Conservation (phyloP, 2,329 filamentous ascomycete species). For the Colletotrichum cuscutae region DNA sequence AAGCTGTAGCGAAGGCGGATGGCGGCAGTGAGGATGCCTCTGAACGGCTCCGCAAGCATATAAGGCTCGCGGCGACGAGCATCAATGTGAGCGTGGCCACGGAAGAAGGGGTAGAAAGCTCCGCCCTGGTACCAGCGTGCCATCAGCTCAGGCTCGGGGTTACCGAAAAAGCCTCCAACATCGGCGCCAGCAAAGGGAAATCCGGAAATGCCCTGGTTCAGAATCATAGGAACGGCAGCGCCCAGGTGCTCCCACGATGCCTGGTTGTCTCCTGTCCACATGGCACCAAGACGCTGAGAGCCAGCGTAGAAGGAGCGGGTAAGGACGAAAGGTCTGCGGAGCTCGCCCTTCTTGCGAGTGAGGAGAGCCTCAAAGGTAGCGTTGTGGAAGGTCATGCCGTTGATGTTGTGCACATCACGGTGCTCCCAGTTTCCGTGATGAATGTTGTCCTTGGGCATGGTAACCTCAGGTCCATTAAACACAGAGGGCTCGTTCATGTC, state of each 20-base stretch:
- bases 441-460: slow-evolving; percentile 98
- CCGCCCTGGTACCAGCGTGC: slow-evolving; percentile 97
- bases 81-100: slow-evolving; percentile 96
- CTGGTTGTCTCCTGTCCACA: slow-evolving; percentile 99
- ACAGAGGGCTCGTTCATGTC: slow-evolving; percentile 99
- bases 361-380: slow-evolving; percentile 89
- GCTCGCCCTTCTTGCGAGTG: slow-evolving; percentile 86
- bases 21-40: slow-evolving; percentile 85
- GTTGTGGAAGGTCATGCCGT: slow-evolving; percentile 95
- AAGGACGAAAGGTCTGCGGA: slow-evolving; percentile 88
- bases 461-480: slow-evolving; percentile 97
- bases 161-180: slow-evolving; percentile 97
- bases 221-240: slow-evolving; percentile 91
- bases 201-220: slow-evolving; percentile 91
- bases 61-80: slow-evolving; percentile 95
- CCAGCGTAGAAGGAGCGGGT: slow-evolving; percentile 94
- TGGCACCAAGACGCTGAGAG: slow-evolving; percentile 88
- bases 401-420: slow-evolving; percentile 94
- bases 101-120: slow-evolving; percentile 98
- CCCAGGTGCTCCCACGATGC: slow-evolving; percentile 91
- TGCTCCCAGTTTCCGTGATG: slow-evolving; percentile 95
- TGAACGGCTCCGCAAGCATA: slow-evolving; percentile 85
- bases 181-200: slow-evolving; percentile 96
- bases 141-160: slow-evolving; percentile 90
- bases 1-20: slow-evolving; percentile 89